Percentiles rank a stretch among this genome's conserved stretches.
Evolutionary conservation across 176 grass and related monocot genomes (phyloP).

Genomic region (Aechmea fasciata): DNA sequence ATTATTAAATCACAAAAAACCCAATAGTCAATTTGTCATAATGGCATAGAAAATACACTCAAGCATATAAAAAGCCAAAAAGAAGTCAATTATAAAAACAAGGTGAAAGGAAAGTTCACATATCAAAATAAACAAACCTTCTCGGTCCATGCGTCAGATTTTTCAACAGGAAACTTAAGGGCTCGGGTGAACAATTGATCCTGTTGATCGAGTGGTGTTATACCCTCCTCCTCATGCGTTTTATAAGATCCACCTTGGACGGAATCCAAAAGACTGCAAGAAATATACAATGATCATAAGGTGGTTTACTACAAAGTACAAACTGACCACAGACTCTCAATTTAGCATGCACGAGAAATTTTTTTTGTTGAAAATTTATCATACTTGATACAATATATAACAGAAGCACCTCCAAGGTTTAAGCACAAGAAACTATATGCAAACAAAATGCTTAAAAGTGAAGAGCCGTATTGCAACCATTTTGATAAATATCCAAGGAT

Average conservation of each 20-base stretch:
- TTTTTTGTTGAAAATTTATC: too few relatives aligned
- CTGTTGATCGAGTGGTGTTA: slow-evolving; percentile 70
- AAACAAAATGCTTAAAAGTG: too few relatives aligned
- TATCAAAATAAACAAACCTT: slow-evolving; percentile 36
- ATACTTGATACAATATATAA: too few relatives aligned
- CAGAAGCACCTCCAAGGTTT: too few relatives aligned
- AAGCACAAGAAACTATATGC: too few relatives aligned
- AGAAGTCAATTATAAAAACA: background rate
- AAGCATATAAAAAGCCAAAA: background rate
- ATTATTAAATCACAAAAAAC: slow-evolving; percentile 17
- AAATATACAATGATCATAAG: background rate
- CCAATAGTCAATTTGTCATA: background rate
- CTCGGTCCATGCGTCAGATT: slow-evolving; percentile 77
- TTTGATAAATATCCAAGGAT: too few relatives aligned
- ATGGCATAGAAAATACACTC: background rate
- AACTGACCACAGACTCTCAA: too few relatives aligned
- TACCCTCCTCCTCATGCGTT: slow-evolving; percentile 36
- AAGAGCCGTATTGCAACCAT: too few relatives aligned
- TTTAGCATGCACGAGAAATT: too few relatives aligned
- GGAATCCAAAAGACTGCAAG: slow-evolving; percentile 52
- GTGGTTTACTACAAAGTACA: too few relatives aligned
- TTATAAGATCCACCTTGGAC: slow-evolving; percentile 41
- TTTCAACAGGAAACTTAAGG: slow-evolving; percentile 64
- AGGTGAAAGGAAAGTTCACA: background rate
- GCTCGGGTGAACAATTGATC: slow-evolving; percentile 69